Percentiles rank a stretch among this genome's conserved stretches.
Evolutionary conservation across 2,329 filamentous ascomycete species (phyloP).

Genomic region (Sporothrix pallida): DNA sequence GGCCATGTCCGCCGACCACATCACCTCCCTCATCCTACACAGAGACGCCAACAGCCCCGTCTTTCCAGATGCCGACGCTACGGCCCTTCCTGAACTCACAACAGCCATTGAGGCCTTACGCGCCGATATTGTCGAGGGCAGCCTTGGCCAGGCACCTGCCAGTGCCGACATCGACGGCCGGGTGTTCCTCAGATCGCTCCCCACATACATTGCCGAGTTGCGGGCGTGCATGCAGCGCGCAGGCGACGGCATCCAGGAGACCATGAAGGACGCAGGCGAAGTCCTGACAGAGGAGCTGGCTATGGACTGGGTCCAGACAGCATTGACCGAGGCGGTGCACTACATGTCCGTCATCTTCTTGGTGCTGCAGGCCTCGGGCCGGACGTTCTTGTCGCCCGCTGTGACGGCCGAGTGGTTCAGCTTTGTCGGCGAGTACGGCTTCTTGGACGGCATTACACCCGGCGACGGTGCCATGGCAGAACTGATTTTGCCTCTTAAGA

Average conservation of each 20-base stretch:
- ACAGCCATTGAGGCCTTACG: constrained; percentile 31
- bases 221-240: constrained; percentile 57
- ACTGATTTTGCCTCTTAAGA: constrained; percentile 69
- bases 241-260: constrained; percentile 54
- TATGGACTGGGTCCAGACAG: constrained; percentile 64
- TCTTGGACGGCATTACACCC: constrained; percentile 68
- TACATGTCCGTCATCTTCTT: constrained; percentile 76
- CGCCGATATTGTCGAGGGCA: constrained; percentile 28
- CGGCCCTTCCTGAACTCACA: not conserved
- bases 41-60: constrained; percentile 38
- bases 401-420: constrained; percentile 74
- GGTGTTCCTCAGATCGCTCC: constrained; percentile 53
- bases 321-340: constrained; percentile 74
- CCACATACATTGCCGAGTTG: constrained; percentile 56
- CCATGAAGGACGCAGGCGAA: constrained; percentile 56
- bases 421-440: constrained; percentile 70
- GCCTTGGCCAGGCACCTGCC: not conserved
- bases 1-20: constrained; percentile 65
- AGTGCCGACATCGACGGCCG: constrained; percentile 37
- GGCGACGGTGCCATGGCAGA: constrained; percentile 52
- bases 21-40: constrained; percentile 57
- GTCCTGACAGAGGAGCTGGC: constrained; percentile 60
- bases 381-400: constrained; percentile 61
- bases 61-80: constrained; percentile 11
- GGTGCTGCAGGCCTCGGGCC: constrained; percentile 64